Evolutionary conservation across 1,284 basidiomycete species (phyloP).

Genomic region (Microbotryomycetes sp.): DNA sequence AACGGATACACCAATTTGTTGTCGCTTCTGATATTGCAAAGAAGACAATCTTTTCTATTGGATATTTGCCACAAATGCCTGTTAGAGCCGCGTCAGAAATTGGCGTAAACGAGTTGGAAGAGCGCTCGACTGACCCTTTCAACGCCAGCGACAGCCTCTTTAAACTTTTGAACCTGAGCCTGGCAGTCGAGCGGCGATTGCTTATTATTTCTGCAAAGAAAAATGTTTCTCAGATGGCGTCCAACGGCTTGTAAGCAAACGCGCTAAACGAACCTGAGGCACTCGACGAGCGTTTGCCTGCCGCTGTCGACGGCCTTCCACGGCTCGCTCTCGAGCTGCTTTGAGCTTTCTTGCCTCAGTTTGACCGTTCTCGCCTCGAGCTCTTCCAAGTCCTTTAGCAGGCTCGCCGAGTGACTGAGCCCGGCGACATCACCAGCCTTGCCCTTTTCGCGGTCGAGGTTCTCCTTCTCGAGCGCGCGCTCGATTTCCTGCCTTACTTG

Average conservation of each 20-base stretch:
- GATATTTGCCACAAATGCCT: constrained; percentile 16
- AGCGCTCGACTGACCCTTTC: constrained; percentile 17
- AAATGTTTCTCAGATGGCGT: background rate
- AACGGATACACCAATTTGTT: background rate
- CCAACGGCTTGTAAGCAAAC: background rate
- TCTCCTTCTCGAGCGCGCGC: constrained; percentile 35
- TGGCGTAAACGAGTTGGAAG: background rate
- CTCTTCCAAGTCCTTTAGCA: constrained; percentile 23
- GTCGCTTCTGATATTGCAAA: no score
- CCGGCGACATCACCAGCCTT: background rate
- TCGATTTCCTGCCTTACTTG: constrained; percentile 33
- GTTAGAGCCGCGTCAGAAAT: background rate
- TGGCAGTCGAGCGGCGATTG: constrained; percentile 26
- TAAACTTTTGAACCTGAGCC: constrained; percentile 24
- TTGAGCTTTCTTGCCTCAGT: constrained; percentile 2
- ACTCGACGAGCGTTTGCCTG: constrained; percentile 13
- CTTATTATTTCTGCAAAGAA: constrained; percentile 17
- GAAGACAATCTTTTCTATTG: constrained; percentile 19
- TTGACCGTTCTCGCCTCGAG: constrained; percentile 14
- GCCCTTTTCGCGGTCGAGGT: constrained; percentile 31
- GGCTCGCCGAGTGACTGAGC: constrained; percentile 17
- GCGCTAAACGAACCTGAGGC: constrained; percentile 18
- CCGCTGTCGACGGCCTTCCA: constrained; percentile 19
- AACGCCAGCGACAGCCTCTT: constrained; percentile 23
- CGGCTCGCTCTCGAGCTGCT: constrained; percentile 7